phyloP scores from a whole-genome alignment of 225 moss, liverwort and hornwort genomes.

The Thuidium tamariscinum region DNA sequence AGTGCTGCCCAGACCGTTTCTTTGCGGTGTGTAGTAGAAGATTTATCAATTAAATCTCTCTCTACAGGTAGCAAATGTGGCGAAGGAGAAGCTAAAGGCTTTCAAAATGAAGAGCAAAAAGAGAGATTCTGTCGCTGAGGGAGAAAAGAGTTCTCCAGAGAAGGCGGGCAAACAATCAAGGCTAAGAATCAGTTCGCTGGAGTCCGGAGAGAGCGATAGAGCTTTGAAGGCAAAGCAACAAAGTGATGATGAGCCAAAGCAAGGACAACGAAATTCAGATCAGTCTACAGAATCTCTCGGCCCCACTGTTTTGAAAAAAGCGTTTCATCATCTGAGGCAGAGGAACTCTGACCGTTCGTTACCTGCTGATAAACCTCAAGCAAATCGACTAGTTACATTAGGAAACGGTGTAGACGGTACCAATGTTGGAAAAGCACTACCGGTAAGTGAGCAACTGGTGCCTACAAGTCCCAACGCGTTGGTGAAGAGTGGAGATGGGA shows the following conservation, averaged over 20 bases:
- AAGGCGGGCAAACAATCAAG: not conserved
- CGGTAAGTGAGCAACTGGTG: not conserved
- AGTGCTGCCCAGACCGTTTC: not conserved
- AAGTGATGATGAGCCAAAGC: constrained; percentile 5
- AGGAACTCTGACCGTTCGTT: not conserved
- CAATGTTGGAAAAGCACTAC: not conserved
- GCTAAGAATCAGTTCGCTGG: not conserved
- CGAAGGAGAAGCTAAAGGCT: constrained; percentile 18
- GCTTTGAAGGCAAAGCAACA: not conserved
- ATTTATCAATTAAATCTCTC: not conserved
- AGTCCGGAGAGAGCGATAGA: not conserved
- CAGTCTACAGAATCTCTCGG: not conserved
- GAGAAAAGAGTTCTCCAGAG: not conserved
- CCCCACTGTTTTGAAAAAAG: not conserved
- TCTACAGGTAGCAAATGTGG: constrained; percentile 18
- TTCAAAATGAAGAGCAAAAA: constrained; percentile 19
- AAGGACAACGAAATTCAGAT: not conserved
- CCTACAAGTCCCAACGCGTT: not conserved
- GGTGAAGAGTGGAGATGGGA: not conserved
- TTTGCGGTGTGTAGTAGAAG: not conserved
- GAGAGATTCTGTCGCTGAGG: not conserved
- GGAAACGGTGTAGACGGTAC: not conserved
- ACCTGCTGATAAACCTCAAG: not conserved
- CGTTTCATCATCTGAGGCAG: not conserved
- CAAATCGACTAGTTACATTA: not conserved